Base-by-base conservation (phyloP, 2,329 filamentous ascomycete genomes). In the Colletotrichum incanum region DNA sequence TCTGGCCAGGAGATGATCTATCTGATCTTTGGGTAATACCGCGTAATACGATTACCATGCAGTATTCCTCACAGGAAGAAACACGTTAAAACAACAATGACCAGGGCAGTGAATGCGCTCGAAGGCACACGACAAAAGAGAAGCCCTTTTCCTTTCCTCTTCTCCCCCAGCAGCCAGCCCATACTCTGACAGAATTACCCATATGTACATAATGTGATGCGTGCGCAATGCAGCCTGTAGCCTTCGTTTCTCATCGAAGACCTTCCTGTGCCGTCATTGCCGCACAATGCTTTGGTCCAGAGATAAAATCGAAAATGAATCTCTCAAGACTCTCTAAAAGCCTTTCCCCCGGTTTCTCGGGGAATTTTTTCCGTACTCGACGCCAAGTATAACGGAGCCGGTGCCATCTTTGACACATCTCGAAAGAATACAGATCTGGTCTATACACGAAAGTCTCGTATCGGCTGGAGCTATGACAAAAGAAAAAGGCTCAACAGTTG, bases 1-100 rank as follows among this genome's bases (percentile, higher is more conserved):
- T 69, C 73, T 75, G 72, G 71, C 68, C 73, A 70, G 63, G 63
- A 75, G 59, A 75, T 75, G 73, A 74, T 74, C 72, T 64, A 74
- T 73, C 69, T 65, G 65, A 68, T 73, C 59, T 58, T 66, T 23
- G 60, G 71, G 60, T 56, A 54, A 37, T 59, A 18, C 67, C 71
- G 67, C 41, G 28, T 52, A 39, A 61, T 64, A 70, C 70, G 66
- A 66, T 26, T 65, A 54, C 67, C 66, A 58, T 73, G 66, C 67
- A 65, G 66, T 63, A 47, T 69, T 72, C 61, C 58, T 72, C 65
- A 64, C 52, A 72, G 43, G 62, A 59, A 65, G n/a, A 69, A 59
- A 49, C 49, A 16, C 28, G 6, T 31, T 47, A 50, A 58, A 26
- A 47, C 37, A 54, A 55, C 65, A 31, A 63, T 54, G 26, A 43